These are phyloP conservation scores for Sechiopsis laciniata DNA, from an alignment of 306 rosid species.

Conservation along the genomic window DNA sequence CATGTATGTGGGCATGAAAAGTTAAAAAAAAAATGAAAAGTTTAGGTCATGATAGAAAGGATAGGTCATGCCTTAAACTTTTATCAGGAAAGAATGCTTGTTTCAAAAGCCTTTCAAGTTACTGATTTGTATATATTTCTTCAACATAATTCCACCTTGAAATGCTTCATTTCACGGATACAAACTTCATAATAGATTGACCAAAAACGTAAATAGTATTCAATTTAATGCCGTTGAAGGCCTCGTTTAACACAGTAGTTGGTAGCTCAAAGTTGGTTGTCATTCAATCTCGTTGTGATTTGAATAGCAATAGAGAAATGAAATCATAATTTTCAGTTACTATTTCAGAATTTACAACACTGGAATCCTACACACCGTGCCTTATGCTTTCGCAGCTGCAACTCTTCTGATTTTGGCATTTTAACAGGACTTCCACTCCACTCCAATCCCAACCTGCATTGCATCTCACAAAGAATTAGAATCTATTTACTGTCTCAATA, in stretches of 20 bases:
- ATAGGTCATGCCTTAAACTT: too few species aligned
- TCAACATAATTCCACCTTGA: neutral
- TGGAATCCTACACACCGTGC: conserved; percentile 40
- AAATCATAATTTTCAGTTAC: neutral
- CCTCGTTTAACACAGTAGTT: neutral
- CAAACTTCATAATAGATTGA: neutral
- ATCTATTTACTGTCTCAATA: neutral
- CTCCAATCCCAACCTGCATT: conserved; percentile 58
- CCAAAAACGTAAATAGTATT: neutral
- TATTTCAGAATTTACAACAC: conserved; percentile 52
- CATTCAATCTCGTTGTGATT: neutral
- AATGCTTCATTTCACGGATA: neutral
- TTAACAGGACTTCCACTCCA: conserved; percentile 64
- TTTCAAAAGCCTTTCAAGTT: neutral
- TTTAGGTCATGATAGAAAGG: too few species aligned
- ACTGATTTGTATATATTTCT: neutral
- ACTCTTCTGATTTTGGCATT: conserved; percentile 57
- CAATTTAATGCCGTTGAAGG: neutral
- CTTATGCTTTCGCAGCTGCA: conserved; percentile 46
- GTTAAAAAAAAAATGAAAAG: too few species aligned
- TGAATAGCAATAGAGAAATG: neutral
- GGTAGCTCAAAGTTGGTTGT: neutral
- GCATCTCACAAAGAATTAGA: conserved; percentile 6
- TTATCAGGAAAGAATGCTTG: too few species aligned
- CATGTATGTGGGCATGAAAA: too few species aligned